Evolutionary conservation across 345 rosid genomes (phyloP).

Genomic region (Kandelia obovata): DNA sequence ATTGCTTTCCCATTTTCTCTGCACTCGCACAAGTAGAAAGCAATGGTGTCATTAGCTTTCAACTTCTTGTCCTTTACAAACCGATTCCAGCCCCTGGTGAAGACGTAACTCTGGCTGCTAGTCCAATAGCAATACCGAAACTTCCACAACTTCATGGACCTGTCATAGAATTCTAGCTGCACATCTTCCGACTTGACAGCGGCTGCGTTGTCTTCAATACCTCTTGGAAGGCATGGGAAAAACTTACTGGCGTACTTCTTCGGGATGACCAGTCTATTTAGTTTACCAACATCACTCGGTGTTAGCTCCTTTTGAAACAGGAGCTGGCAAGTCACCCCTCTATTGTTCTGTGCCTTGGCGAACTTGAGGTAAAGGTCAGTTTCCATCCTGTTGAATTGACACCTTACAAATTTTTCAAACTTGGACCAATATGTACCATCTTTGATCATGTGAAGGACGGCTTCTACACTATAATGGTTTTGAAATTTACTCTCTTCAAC

Average conservation of each 20-base stretch:
- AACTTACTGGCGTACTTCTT: constrained; percentile 60
- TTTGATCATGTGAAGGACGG: constrained; percentile 48
- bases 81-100: constrained; percentile 80
- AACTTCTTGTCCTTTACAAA: constrained; percentile 65
- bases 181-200: constrained; percentile 23
- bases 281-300: constrained; percentile 85
- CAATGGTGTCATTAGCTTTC: constrained; percentile 49
- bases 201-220: constrained; percentile 8
- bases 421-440: constrained; percentile 64
- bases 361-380: constrained; percentile 10
- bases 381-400: constrained; percentile 15
- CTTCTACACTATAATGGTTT: constrained; percentile 32
- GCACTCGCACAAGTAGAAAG: constrained; percentile 42
- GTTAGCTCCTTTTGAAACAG: constrained; percentile 75
- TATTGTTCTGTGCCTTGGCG: constrained; percentile 17
- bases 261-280: constrained; percentile 82
- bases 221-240: constrained; percentile 39
- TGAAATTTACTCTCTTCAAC: constrained; percentile 46
- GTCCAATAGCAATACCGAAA: constrained; percentile 87
- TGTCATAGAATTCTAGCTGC: constrained; percentile 57
- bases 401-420: constrained; percentile 38
- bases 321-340: constrained; percentile 28
- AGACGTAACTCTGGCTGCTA: constrained; percentile 86
- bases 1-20: constrained; percentile 7
- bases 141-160: constrained; percentile 62